These are phyloP conservation scores for Exidia glandulosa DNA, from an alignment of 768 basidiomycete species.

Conservation along the genomic window DNA sequence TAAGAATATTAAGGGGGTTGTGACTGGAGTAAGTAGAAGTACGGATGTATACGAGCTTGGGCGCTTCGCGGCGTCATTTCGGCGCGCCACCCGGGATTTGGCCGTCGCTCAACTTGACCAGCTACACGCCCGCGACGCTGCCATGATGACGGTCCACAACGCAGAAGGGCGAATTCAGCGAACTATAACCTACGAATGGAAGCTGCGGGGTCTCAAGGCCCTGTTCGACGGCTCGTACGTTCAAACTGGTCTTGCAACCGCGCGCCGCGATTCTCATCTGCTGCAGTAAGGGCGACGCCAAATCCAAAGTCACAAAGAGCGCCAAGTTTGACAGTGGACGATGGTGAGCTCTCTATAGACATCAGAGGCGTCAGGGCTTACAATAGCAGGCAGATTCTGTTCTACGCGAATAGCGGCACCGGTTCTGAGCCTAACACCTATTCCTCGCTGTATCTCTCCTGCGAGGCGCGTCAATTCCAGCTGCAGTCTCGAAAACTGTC, in stretches of 20 bases:
- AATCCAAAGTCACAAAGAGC: slow-evolving; percentile 70
- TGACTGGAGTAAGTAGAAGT: no score
- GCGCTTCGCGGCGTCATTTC: no score
- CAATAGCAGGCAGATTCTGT: slow-evolving; percentile 47
- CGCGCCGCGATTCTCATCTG: background rate
- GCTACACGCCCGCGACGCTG: no score
- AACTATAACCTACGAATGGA: slow-evolving; percentile 51
- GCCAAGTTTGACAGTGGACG: slow-evolving; percentile 62
- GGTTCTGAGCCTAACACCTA: slow-evolving; percentile 28
- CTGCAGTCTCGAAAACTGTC: background rate
- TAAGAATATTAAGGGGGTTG: no score
- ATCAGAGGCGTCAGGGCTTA: background rate
- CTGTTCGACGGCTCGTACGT: slow-evolving; percentile 61
- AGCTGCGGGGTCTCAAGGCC: slow-evolving; percentile 52
- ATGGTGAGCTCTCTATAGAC: slow-evolving; percentile 46
- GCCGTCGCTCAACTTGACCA: no score
- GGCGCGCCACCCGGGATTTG: no score
- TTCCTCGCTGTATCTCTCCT: slow-evolving; percentile 70
- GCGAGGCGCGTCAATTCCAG: slow-evolving; percentile 44
- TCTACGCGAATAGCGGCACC: slow-evolving; percentile 73
- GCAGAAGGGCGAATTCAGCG: background rate
- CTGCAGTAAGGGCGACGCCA: slow-evolving; percentile 55
- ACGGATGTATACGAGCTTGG: no score
- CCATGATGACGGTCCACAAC: no score
- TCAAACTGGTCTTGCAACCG: background rate